Percentiles rank a stretch among this genome's conserved stretches.
phyloP scores from a whole-genome alignment of 371 early-diverging fungal species.

The Syncephalastrum monosporum region DNA sequence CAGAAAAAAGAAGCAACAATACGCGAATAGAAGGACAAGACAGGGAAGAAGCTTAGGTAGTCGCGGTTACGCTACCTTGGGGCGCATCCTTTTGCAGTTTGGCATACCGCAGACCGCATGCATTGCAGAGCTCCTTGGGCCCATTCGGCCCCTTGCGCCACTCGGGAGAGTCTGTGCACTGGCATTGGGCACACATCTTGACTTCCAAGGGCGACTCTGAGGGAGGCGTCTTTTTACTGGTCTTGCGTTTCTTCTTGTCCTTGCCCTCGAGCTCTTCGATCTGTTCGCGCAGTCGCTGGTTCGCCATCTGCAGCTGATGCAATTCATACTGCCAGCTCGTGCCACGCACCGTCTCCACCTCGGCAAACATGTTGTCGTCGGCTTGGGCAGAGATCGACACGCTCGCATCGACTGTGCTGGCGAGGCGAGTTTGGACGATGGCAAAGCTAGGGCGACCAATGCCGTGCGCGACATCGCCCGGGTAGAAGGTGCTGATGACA shows the following conservation, averaged over 20 bases:
- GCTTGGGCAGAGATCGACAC: conserved; percentile 21
- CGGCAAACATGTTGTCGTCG: conserved; percentile 30
- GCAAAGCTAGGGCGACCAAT: conserved; percentile 37
- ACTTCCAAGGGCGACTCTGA: conserved; percentile 4
- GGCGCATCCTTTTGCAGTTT: conserved; percentile 12
- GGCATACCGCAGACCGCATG: conserved; percentile 73
- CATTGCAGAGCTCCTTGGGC: conserved; percentile 81
- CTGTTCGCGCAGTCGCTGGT: conserved; percentile 35
- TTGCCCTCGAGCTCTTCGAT: conserved; percentile 26
- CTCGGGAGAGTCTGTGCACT: conserved; percentile 75
- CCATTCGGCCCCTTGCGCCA: conserved; percentile 86
- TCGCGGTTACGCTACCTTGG: no score
- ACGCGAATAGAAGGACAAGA: no score
- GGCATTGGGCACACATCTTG: conserved; percentile 59
- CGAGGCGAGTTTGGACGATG: conserved; percentile 35
- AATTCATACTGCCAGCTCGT: conserved; percentile 53
- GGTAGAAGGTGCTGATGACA: conserved; percentile 47
- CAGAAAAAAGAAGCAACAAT: no score
- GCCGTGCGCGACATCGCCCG: conserved; percentile 31
- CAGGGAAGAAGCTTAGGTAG: no score
- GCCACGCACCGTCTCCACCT: conserved; percentile 33
- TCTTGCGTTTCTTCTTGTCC: conserved; percentile 19
- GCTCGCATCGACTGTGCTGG: conserved; percentile 11
- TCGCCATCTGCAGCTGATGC: conserved; percentile 42
- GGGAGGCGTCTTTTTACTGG: conserved; percentile 20